These are phyloP conservation scores for Atalantia buxifolia DNA, from an alignment of 345 rosid genomes.

Conservation along the genomic window DNA sequence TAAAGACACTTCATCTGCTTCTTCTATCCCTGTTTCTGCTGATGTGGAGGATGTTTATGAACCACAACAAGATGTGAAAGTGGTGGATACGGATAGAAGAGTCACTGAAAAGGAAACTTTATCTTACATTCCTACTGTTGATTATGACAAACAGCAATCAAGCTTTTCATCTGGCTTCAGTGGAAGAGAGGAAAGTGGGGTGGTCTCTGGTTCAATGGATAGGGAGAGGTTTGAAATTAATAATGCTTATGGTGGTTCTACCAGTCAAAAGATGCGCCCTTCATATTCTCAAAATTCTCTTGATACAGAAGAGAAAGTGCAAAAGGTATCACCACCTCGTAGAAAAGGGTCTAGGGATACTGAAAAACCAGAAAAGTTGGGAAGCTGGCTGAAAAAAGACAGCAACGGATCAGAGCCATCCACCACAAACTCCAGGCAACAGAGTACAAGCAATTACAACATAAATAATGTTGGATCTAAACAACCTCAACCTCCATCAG, in stretches of 20 bases:
- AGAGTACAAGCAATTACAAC: conserved; percentile 31
- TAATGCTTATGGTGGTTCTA: conserved; percentile 44
- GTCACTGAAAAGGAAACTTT: conserved; percentile 57
- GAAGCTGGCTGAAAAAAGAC: conserved; percentile 54
- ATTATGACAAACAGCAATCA: conserved; percentile 47
- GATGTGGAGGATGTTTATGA: conserved; percentile 56
- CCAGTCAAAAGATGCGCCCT: conserved; percentile 45
- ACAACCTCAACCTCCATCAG: conserved; percentile 50
- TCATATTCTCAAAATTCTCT: conserved; percentile 47
- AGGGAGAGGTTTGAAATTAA: conserved; percentile 52
- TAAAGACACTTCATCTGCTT: conserved; percentile 54
- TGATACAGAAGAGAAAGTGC: conserved; percentile 75
- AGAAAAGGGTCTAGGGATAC: conserved; percentile 65
- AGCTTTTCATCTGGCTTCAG: conserved; percentile 39
- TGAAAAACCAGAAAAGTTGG: conserved; percentile 64
- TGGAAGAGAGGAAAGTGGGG: conserved; percentile 54
- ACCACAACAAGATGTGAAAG: conserved; percentile 48
- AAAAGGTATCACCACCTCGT: conserved; percentile 76
- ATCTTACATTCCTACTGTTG: conserved; percentile 38
- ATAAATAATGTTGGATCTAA: conserved; percentile 41
- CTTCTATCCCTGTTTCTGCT: conserved; percentile 37
- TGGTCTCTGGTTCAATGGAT: conserved; percentile 46
- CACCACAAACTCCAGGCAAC: conserved; percentile 41
- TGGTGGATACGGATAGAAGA: conserved; percentile 54
- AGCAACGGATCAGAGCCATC: conserved; percentile 44